Percentiles rank a stretch among this genome's conserved stretches.
These are phyloP conservation scores for Geranomyces variabilis DNA, from an alignment of 192 early-diverging fungal genomes.

Conservation along the genomic window DNA sequence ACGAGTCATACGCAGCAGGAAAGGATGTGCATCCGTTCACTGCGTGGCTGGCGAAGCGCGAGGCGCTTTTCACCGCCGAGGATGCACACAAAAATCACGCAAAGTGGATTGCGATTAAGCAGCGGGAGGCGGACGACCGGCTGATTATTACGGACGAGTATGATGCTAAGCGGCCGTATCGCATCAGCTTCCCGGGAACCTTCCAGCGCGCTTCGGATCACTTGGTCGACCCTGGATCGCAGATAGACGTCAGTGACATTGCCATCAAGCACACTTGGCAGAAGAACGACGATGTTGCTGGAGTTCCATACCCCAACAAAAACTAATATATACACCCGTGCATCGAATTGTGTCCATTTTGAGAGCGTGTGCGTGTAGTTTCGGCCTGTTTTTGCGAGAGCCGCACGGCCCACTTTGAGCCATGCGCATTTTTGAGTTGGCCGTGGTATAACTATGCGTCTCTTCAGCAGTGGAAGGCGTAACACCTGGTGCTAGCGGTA, in stretches of 20 bases:
- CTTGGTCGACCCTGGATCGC: conserved; percentile 45
- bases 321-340: not conserved
- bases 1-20: conserved; percentile 30
- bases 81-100: conserved; percentile 24
- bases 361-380: too few relatives aligned
- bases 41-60: conserved; percentile 20
- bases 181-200: conserved; percentile 36
- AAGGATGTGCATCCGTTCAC: conserved; percentile 47
- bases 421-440: too few relatives aligned
- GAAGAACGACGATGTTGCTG: conserved; percentile 42
- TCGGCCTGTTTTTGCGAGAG: too few relatives aligned
- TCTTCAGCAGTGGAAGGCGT: too few relatives aligned
- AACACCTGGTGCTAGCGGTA: too few relatives aligned
- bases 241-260: conserved; percentile 38
- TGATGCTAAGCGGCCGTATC: not conserved
- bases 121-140: conserved; percentile 39
- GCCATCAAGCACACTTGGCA: conserved; percentile 46
- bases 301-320: conserved; percentile 42
- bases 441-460: too few relatives aligned
- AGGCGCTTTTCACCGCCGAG: conserved; percentile 14
- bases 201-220: conserved; percentile 43
- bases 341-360: too few relatives aligned
- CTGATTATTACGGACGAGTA: conserved; percentile 27
- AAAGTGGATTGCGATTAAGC: conserved; percentile 4
- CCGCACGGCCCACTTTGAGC: too few relatives aligned